Conservation (phyloP, 148 eudicot genomes). For the Diospyros lotus region DNA sequence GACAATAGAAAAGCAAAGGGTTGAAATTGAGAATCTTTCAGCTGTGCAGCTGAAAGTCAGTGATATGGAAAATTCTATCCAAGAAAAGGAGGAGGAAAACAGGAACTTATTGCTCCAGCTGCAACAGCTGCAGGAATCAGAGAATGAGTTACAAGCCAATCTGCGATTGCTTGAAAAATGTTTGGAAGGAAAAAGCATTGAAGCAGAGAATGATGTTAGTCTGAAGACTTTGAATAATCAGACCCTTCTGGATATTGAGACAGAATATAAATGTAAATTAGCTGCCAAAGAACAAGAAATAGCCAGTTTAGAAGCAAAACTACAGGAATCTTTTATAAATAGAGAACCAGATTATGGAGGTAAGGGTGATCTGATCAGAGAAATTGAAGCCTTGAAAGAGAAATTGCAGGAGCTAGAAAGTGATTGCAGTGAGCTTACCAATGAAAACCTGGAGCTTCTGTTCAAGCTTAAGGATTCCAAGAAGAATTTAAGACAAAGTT, state of each 20-base stretch:
- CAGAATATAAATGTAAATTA: conserved; percentile 38
- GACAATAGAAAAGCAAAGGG: conserved; percentile 67
- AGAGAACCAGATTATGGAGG: conserved; percentile 13
- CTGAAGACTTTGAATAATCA: conserved; percentile 26
- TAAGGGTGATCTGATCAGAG: conserved; percentile 29
- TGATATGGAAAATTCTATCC: conserved; percentile 16
- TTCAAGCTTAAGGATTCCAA: conserved; percentile 63
- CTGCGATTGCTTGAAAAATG: conserved; percentile 40
- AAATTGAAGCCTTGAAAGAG: conserved; percentile 44
- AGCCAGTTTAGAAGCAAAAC: conserved; percentile 38
- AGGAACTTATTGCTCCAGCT: conserved; percentile 32
- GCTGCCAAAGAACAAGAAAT: conserved; percentile 64
- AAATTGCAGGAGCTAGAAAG: conserved; percentile 67
- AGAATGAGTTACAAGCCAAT: conserved; percentile 43
- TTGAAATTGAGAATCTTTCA: conserved; percentile 66
- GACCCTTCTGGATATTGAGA: conserved; percentile 36
- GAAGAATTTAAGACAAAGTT: conserved; percentile 14
- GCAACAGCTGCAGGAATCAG: conserved; percentile 46
- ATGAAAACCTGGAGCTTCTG: conserved; percentile 68
- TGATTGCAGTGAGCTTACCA: conserved; percentile 72
- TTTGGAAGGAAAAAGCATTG: conserved; percentile 38
- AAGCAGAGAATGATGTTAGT: conserved; percentile 37
- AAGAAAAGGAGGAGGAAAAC: conserved; percentile 26
- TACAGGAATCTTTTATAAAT: conserved; percentile 28
- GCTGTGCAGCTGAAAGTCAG: conserved; percentile 28